Evolutionary conservation across 2,329 filamentous ascomycete species (phyloP), one percentile per base, ranked within the genome.

Genomic region (Aspergillus sp.): DNA sequence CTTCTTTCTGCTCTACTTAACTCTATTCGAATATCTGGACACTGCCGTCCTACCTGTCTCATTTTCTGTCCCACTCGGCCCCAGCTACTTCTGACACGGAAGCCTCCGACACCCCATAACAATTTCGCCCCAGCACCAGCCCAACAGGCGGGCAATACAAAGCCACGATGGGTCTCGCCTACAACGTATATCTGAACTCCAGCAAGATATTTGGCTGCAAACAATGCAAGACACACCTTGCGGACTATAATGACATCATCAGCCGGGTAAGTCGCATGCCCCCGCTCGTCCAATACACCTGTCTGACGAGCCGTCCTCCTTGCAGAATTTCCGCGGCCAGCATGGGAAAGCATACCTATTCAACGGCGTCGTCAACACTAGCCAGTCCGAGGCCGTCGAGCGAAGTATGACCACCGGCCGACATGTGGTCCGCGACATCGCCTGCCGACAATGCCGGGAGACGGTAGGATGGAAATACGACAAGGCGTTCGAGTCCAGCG

Each of bases 381-480:
- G 79, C 44, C 71, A 78, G 28, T 58, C 82, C 47, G 83, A 93
- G 40, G 75, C 89, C n/a, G 80, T 75, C 56, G 91, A 98, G 66
- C 85, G 91, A 45, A 93, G 82, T 66, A 98, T 98, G 91, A 98
- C 91, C 10, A 98, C 91, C 1, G 91, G 91, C 33, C 77, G 84
- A 34, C 91, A 98, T 62, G 73, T 96, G 35, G 91, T 98, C 29
- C 80, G 91, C 37, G 91, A 98, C 58, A 95, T 98, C 51, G 71
- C 71, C 37, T 98, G 91, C 67, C 75, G 82, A 37, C 84, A 93
- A 61, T 98, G 91, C 73, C 82, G 82, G 56, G 82, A 88, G 60
- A 82, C 81, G 17, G 91, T 98, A 33, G 91, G 91, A 22, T 98
- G 91, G 91, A 96, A 94, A 61, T 98, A 98, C 59, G 91, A 98